Base-by-base conservation (phyloP, 2,329 filamentous ascomycete species). In the Fusarium sp. region DNA sequence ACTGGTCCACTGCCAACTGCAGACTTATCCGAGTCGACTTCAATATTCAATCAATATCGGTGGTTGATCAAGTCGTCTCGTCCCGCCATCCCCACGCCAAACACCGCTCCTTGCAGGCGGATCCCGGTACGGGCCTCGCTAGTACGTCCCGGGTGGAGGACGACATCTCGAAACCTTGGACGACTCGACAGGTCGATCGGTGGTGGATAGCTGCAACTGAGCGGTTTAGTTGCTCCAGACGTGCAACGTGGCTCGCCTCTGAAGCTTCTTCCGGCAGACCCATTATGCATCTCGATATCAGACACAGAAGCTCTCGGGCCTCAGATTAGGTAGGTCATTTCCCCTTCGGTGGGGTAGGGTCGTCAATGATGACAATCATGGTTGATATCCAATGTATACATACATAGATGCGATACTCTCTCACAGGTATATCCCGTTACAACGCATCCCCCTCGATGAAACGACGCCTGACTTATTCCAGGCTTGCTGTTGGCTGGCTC, bases 211-310 rank as follows among this genome's bases (percentile, higher is more conserved):
- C 73, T 75, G 74, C 68, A 69, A 72, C 70, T 75, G 74, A 75
- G 72, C 71, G 75, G 74, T 72, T 72, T 75, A 75, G 70, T 66
- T 73, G 74, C 72, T 67, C 68, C 73, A 73, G 69, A 60, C 61
- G 71, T 79, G 77, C 78, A 78, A 79, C 77, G 77, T 79, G 78
- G 78, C 78, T 76, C 75, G 74, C 69, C 67, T 77, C 70, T 71
- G 66, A 70, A 73, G 73, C 70, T 67, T 73, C 73, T 69, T 67
- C 55, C 72, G 69, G 72, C 61, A 61, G 68, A 72, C 69, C 70
- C 73, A 73, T 74, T 59, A 74, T 72, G 75, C 74, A 76, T 74
- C 74, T 75, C 65, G 62, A 75, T 60, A 65, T 70, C 34, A 37
- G 34, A 37, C 18, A 37, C 73, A 60, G 68, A 60, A 70, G 66